Percentiles rank a stretch among this genome's conserved stretches.
Evolutionary conservation across 345 rosid genomes (phyloP).

Genomic region (Gossypium arboreum): DNA sequence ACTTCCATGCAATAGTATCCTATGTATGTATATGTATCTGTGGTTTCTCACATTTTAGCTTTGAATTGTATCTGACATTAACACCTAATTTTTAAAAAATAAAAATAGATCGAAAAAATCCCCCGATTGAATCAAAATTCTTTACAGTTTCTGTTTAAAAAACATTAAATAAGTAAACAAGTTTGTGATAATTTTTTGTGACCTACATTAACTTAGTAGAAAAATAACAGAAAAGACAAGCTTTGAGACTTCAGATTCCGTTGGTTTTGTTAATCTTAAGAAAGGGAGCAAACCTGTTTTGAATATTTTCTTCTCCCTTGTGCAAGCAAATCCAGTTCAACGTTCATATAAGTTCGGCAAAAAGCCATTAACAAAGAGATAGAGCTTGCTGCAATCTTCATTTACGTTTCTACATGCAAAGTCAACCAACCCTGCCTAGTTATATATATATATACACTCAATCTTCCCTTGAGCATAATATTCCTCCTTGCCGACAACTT

Average conservation of each 20-base stretch:
- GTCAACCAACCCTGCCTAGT: slow-evolving; percentile 43
- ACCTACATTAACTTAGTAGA: too few relatives aligned
- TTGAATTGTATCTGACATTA: not conserved
- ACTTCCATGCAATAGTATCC: too few relatives aligned
- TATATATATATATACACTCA: slow-evolving; percentile 23
- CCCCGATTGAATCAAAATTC: not conserved
- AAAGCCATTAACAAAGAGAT: slow-evolving; percentile 37
- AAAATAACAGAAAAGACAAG: too few relatives aligned
- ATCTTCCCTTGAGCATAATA: slow-evolving; percentile 5
- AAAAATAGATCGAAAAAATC: not conserved
- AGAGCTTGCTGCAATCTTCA: slow-evolving; percentile 45
- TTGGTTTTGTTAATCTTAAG: not conserved
- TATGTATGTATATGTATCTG: too few relatives aligned
- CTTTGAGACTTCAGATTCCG: not conserved
- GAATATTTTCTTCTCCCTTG: slow-evolving; percentile 14
- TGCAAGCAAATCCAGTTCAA: slow-evolving; percentile 17
- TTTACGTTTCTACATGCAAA: slow-evolving; percentile 37
- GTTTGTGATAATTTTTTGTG: not conserved
- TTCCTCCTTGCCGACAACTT: slow-evolving; percentile 19
- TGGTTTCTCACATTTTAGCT: not conserved
- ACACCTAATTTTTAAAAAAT: not conserved
- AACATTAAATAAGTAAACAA: too few relatives aligned
- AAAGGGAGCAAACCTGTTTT: slow-evolving; percentile 20
- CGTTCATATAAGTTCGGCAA: slow-evolving; percentile 40
- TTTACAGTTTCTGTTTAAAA: too few relatives aligned